A percentile compares a stretch with the other conserved stretches of the same genome.
Conservation (phyloP, 352 stramenopile genomes). For the Globisporangium lucens region DNA sequence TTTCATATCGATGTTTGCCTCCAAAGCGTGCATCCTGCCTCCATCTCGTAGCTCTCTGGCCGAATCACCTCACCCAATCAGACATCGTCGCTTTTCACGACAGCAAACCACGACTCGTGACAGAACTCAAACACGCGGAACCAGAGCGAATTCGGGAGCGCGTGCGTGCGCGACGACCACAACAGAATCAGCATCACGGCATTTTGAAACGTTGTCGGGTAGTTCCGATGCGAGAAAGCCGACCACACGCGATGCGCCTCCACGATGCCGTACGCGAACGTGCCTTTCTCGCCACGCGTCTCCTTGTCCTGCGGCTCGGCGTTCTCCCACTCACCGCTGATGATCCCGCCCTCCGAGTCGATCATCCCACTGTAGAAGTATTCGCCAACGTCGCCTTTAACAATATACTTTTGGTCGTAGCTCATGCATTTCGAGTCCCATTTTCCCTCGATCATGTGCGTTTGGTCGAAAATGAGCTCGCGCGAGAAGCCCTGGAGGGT, state of each 20-base stretch:
- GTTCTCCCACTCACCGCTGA: constrained; percentile 52
- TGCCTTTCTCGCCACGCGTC: constrained; percentile 47
- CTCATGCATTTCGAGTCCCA: constrained; percentile 34
- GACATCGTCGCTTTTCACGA: not conserved
- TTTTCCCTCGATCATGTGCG: constrained; percentile 30
- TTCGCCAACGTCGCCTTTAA: constrained; percentile 51
- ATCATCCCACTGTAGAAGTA: constrained; percentile 50
- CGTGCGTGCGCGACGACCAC: constrained; percentile 38
- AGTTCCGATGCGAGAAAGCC: constrained; percentile 36
- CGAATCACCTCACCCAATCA: not conserved
- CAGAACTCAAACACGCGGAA: constrained; percentile 54
- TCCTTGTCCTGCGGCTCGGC: constrained; percentile 27
- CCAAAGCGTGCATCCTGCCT: not conserved
- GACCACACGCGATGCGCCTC: constrained; percentile 43
- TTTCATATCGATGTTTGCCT: not conserved
- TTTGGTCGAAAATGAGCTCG: constrained; percentile 64
- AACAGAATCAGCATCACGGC: constrained; percentile 39
- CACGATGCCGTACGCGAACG: constrained; percentile 51
- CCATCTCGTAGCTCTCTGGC: not conserved
- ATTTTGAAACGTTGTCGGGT: constrained; percentile 37
- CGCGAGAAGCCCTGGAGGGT: constrained; percentile 34
- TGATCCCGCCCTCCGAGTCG: constrained; percentile 34
- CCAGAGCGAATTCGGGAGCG: constrained; percentile 48
- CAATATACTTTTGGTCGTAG: constrained; percentile 59
- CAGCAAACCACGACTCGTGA: constrained; percentile 50